Conservation (phyloP, 1,284 basidiomycete genomes). For the Trichosporon asahii region DNA sequence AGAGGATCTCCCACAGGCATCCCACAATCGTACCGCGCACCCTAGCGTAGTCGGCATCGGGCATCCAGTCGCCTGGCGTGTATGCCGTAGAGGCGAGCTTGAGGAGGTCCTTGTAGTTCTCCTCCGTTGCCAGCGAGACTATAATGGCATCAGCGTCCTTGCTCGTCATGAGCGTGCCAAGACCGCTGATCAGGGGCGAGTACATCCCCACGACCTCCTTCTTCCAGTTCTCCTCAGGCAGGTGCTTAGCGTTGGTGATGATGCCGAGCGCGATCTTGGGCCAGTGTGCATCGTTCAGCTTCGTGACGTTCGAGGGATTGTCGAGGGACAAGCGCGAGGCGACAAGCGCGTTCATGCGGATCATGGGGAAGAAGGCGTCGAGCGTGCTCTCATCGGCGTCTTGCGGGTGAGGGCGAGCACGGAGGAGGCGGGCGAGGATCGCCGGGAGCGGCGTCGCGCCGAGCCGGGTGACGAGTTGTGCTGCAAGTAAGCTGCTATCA, state of each 20-base stretch:
- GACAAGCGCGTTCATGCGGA: not conserved
- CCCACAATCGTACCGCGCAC: not conserved
- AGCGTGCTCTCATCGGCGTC: not conserved
- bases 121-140: not conserved
- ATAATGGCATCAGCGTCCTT: not conserved
- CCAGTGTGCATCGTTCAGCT: slow-evolving; percentile 1
- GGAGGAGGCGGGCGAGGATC: not conserved
- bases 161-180: not conserved
- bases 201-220: not conserved
- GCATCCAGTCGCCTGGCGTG: not conserved
- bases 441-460: not conserved
- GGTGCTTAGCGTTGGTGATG: not conserved
- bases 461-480: not conserved
- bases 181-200: not conserved
- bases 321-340: not conserved
- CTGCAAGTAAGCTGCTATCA: not conserved
- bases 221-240: not conserved
- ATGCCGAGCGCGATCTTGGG: not conserved
- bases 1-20: not conserved
- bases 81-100: not conserved
- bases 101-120: not conserved
- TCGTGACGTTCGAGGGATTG: not conserved
- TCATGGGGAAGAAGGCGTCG: slow-evolving; percentile 1
- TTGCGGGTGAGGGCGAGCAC: not conserved
- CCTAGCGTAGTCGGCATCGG: not conserved